Evolutionary conservation across 2,329 filamentous ascomycete species (phyloP), one percentile per base, ranked within the genome.

Genomic region (Paraconiothyrium sp.): DNA sequence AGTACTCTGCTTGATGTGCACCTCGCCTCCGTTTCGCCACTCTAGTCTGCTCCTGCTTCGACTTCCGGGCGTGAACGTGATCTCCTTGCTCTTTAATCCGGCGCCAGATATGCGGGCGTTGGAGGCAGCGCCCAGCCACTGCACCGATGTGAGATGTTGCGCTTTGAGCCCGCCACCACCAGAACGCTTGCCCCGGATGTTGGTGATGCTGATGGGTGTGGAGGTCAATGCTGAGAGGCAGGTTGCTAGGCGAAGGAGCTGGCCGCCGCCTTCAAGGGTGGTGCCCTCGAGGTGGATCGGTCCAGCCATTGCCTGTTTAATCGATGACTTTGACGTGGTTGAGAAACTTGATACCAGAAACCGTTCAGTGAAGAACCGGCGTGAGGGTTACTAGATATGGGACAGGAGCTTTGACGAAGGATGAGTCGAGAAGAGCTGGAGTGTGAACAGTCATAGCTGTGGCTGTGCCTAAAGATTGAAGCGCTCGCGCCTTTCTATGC

Each of bases 181-280:
- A 56, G 67, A 71, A 63, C 84, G 79, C 32, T 83, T 86, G 34
- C 82, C 86, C 8, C 87, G 84, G 58, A 89, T 86, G 61, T 84
- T 73, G 46, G 77, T 78, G 64, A 89, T 84, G 27, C 76, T 77
- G 54, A 89, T 75, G 1, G 86, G 81, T 1, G 74, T 81, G 24
- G 73, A 72, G 6, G 83, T 86, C 16, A 89, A 78, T 5, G 84
- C 83, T 1, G 86, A 85, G 2, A 89, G 75, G 14, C 83, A 82
- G 9, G 88, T 67, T 2, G 86, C 85, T 55, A 86, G 82, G 24
- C 87, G 85, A 47, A 89, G 78, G 2, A 89, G 79, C 72, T 89
- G 87, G 14, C 87, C 87, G 30, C 87, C 87, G 43, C 87, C 87
- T 81, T 89, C 87, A 22, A 89, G 83, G 3, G 82, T 87, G 20